phyloP scores from a whole-genome alignment of 768 basidiomycete genomes.

The Rubroboletus satanas region DNA sequence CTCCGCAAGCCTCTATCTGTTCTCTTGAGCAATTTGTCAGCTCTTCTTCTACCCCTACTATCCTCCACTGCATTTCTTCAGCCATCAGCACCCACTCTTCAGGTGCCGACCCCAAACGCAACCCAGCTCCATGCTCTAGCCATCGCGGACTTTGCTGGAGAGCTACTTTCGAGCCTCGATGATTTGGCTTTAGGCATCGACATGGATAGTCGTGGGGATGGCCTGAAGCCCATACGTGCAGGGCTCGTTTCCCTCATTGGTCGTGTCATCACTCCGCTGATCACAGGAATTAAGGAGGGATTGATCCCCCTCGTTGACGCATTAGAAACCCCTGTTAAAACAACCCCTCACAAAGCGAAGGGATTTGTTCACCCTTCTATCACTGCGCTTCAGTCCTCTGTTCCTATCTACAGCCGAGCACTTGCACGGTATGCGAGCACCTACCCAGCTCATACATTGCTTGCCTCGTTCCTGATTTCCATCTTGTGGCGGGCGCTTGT shows the following conservation, averaged over 20 bases:
- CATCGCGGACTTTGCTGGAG: conserved; percentile 65
- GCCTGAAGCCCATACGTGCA: conserved; percentile 64
- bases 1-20: conserved; percentile 78
- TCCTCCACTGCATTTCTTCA: conserved; percentile 60
- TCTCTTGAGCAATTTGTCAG: conserved; percentile 64
- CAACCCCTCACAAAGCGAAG: conserved; percentile 17
- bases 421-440: conserved; percentile 54
- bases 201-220: conserved; percentile 59
- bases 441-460: conserved; percentile 50
- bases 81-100: conserved; percentile 47
- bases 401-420: conserved; percentile 59
- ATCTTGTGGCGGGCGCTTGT: conserved; percentile 72
- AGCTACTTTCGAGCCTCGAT: conserved; percentile 69
- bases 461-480: conserved; percentile 71
- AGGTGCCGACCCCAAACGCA: conserved; percentile 52
- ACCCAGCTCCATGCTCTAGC: conserved; percentile 71
- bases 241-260: conserved; percentile 65
- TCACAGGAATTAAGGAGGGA: conserved; percentile 57
- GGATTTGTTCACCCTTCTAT: conserved; percentile 53
- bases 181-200: conserved; percentile 60
- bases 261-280: conserved; percentile 62
- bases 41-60: conserved; percentile 61
- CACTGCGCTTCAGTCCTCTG: conserved; percentile 49
- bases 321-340: conserved; percentile 46
- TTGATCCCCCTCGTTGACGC: conserved; percentile 59